Conservation (phyloP, 768 basidiomycete genomes). For the Mycena maculata region DNA sequence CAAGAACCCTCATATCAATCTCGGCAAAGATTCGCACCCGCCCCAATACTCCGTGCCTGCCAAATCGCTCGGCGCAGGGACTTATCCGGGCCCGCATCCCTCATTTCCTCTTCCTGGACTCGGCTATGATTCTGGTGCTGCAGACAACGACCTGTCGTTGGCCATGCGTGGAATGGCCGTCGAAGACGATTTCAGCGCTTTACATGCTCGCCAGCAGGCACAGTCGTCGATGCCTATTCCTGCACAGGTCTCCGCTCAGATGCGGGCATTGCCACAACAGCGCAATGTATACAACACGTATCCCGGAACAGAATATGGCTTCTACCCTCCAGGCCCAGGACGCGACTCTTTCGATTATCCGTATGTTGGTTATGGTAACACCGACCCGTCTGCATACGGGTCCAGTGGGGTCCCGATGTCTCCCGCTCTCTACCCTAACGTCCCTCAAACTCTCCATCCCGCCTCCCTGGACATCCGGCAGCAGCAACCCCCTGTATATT, state of each 20-base stretch:
- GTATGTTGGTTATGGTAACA: constrained; percentile 62
- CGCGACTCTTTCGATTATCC: constrained; percentile 68
- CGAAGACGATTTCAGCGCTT: constrained; percentile 60
- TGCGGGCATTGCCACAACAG: constrained; percentile 57
- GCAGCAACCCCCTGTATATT: constrained; percentile 67
- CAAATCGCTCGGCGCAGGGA: constrained; percentile 45
- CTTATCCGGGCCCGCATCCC: constrained; percentile 41
- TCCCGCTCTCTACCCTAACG: constrained; percentile 62
- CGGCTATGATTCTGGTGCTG: constrained; percentile 47
- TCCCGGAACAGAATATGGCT: constrained; percentile 67
- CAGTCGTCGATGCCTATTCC: constrained; percentile 44
- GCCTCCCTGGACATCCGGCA: constrained; percentile 55
- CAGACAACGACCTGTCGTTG: constrained; percentile 66
- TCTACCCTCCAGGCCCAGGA: constrained; percentile 61
- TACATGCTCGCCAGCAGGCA: constrained; percentile 53
- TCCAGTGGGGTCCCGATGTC: constrained; percentile 57
- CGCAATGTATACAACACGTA: constrained; percentile 62
- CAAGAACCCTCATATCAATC: constrained; percentile 61
- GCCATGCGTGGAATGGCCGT: constrained; percentile 72
- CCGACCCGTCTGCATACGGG: constrained; percentile 65
- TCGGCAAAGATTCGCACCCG: constrained; percentile 53
- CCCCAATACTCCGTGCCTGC: constrained; percentile 57
- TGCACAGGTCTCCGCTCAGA: constrained; percentile 47
- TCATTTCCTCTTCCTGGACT: constrained; percentile 30
- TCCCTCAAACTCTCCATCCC: constrained; percentile 56